Percentiles rank a stretch among this genome's conserved stretches.
phyloP scores from a whole-genome alignment of 805 yeast genomes.

The Naumovozyma baii region DNA sequence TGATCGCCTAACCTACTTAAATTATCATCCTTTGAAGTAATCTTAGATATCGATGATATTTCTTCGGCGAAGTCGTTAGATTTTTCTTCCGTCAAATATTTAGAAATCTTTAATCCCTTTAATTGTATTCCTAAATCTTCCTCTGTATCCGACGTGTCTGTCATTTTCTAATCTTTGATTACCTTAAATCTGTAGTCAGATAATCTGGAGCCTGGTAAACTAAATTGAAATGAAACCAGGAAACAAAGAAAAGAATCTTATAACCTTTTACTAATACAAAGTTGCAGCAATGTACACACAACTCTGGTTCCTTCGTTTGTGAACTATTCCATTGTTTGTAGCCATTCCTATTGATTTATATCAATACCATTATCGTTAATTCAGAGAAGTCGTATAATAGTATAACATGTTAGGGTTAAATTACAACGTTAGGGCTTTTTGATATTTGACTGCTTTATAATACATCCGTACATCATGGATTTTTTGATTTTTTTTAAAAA shows the following conservation, averaged over 20 bases:
- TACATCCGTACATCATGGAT: not conserved
- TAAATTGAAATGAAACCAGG: too few relatives aligned
- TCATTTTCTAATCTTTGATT: not conserved
- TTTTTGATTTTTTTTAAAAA: too few relatives aligned
- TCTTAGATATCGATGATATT: too few relatives aligned
- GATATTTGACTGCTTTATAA: not conserved
- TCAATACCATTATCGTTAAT: too few relatives aligned
- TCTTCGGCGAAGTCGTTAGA: not conserved
- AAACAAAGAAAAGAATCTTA: too few relatives aligned
- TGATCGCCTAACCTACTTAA: too few relatives aligned
- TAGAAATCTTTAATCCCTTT: constrained; percentile 20
- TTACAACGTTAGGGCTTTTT: not conserved
- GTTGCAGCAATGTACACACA: too few relatives aligned
- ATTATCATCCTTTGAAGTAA: not conserved
- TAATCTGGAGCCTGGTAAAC: too few relatives aligned
- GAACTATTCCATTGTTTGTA: too few relatives aligned
- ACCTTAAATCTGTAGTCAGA: not conserved
- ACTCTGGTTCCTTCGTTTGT: too few relatives aligned
- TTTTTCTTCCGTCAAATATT: constrained; percentile 1
- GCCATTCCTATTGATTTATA: too few relatives aligned
- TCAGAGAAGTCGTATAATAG: not conserved
- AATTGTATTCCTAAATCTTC: constrained; percentile 22
- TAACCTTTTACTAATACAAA: too few relatives aligned
- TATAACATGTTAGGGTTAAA: not conserved
- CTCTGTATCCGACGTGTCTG: constrained; percentile 13